Base-by-base conservation (phyloP, 1,284 basidiomycete genomes). In the Ganoderma boninense region DNA sequence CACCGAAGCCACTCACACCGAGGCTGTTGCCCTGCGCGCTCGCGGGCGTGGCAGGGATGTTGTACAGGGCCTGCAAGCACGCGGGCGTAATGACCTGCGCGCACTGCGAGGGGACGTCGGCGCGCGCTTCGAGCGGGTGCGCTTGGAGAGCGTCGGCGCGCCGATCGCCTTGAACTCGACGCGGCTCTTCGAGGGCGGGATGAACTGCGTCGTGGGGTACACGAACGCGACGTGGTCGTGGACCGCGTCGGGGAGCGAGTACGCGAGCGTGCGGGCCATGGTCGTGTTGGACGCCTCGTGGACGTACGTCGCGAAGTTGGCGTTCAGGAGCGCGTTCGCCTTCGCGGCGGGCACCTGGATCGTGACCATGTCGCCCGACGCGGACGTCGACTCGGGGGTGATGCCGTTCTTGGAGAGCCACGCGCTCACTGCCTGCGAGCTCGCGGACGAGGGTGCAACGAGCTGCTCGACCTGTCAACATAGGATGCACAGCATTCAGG, bases 1-100 rank as follows among this genome's bases (percentile, higher is more conserved):
- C 77, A n/a, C 89, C 83, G 73, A 89, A 90, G 16, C 89, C 89
- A 42, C 86, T 86, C 61, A 91, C 84, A 64, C 87, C 89, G 54
- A 91, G 81, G 56, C 80, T 84, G 77, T 89, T 90, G 26, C 74
- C 79, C 29, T 74, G 75, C 4, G 84, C 82, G 3, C 85, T 82
- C 7, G 78, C 76, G 1, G 87, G 86, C 0, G 84, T 82, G 69
- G 89, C 87, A 5, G 76, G 75, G 10, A 82, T 80, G 26, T 87
- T 87, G 78, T 91, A 92, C 46, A 91, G 73, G 18, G 82, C 82
- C 68, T 85, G 79, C 66, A 92, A 78, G 75, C 89, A 91, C 1
- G 84, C 77, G 8, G 89, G 89, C 0, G 89, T 89, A 65, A 90
- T 84, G 10, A 32, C 64, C 63, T 67, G 64, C 10, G 73, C 73